A percentile compares a stretch with the other conserved stretches of the same genome.
Conservation (phyloP, 352 stramenopile genomes). For the Aphanomyces cochlioides region DNA sequence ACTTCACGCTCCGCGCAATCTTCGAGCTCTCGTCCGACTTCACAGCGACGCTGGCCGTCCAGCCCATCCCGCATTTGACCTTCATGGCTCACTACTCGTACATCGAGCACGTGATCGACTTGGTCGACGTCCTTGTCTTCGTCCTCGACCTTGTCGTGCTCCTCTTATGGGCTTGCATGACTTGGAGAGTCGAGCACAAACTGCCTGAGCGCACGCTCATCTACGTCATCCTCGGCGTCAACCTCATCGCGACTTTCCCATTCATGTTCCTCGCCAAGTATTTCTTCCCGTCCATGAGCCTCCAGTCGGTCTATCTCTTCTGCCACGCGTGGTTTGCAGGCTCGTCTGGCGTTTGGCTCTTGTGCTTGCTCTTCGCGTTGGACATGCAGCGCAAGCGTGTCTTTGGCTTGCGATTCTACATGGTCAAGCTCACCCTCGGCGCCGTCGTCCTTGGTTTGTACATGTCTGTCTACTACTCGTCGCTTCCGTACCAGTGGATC, state of each 20-base stretch:
- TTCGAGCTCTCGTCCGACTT: constrained; percentile 5
- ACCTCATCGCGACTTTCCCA: constrained; percentile 19
- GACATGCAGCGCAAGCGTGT: constrained; percentile 27
- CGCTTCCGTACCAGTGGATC: constrained; percentile 12
- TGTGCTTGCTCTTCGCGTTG: constrained; percentile 14
- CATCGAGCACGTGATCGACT: constrained; percentile 23
- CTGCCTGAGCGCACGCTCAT: constrained; percentile 16
- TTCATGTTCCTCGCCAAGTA: constrained; percentile 19
- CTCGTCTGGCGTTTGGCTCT: constrained; percentile 18
- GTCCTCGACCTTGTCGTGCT: constrained; percentile 18
- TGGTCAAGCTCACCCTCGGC: constrained; percentile 23
- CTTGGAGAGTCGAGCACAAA: constrained; percentile 4
- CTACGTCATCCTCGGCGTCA: constrained; percentile 6
- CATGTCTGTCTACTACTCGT: constrained; percentile 21
- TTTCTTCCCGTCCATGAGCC: constrained; percentile 17
- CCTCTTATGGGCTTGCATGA: background rate
- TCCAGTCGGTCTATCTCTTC: constrained; percentile 19
- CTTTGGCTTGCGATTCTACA: constrained; percentile 21
- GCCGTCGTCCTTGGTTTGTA: constrained; percentile 12
- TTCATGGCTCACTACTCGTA: constrained; percentile 23
- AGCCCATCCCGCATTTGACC: constrained; percentile 18
- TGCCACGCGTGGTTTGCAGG: constrained; percentile 7
- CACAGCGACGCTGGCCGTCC: background rate
- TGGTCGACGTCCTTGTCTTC: constrained; percentile 23
- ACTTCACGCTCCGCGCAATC: constrained; percentile 6